These are phyloP conservation scores for Nothopassalora personata DNA, from an alignment of 2,329 filamentous ascomycete genomes.

Conservation along the genomic window DNA sequence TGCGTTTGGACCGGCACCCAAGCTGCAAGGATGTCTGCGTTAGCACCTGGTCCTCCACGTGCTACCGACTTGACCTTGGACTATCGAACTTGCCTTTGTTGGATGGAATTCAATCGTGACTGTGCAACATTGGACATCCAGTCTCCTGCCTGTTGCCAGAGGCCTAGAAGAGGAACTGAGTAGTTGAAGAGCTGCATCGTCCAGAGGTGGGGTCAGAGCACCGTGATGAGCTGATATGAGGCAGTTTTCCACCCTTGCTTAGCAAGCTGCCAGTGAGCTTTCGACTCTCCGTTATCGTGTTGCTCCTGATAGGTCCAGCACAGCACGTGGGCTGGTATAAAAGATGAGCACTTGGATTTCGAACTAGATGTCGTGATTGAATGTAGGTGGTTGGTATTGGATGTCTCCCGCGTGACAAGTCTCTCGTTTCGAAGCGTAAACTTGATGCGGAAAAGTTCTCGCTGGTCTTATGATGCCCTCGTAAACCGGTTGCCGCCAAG, in stretches of 20 bases:
- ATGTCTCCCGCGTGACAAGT: too few species aligned
- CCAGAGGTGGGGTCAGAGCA: slow-evolving; percentile 13
- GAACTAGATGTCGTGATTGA: neutral
- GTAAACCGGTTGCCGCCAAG: too few species aligned
- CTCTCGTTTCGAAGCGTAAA: too few species aligned
- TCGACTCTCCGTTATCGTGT: neutral
- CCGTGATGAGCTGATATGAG: slow-evolving; percentile 19
- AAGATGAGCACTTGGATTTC: neutral
- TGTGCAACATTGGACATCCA: slow-evolving; percentile 27
- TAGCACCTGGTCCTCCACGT: neutral
- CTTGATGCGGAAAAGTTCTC: too few species aligned
- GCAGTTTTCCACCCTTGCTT: slow-evolving; percentile 12
- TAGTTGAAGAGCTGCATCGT: slow-evolving; percentile 27
- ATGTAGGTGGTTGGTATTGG: too few species aligned
- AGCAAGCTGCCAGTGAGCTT: slow-evolving; percentile 3
- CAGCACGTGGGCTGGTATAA: neutral
- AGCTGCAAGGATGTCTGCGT: slow-evolving; percentile 7
- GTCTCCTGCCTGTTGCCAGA: slow-evolving; percentile 8
- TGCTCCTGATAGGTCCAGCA: neutral
- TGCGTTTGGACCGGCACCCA: slow-evolving; percentile 9
- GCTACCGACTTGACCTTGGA: neutral
- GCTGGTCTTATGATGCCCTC: too few species aligned
- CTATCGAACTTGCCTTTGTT: slow-evolving; percentile 16
- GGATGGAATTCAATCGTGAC: slow-evolving; percentile 23
- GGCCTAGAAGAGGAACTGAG: slow-evolving; percentile 21